Base-by-base conservation (phyloP, 2,329 filamentous ascomycete species). In the Fusarium brevicatenulatum region DNA sequence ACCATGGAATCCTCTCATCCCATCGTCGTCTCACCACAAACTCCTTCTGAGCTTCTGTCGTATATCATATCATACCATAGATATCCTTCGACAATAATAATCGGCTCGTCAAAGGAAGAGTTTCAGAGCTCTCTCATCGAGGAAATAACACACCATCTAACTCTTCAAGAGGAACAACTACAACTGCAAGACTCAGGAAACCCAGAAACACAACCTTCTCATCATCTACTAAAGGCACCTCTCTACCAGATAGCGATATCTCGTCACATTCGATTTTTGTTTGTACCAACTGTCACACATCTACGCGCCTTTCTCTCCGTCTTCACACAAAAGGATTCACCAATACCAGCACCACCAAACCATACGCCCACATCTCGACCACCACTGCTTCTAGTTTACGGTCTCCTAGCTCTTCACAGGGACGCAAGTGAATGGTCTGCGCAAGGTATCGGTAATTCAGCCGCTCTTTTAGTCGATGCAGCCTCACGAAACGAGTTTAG, bases 261-360 rank as follows among this genome's bases (percentile, higher is more conserved):
- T 12, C 88, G 90, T 36, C 90, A 91, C 76, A 87, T 97, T 70
- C 89, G 89, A 61, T 81, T 95, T 13, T 83, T 89, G 40, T 98
- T 97, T 82, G 88, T 90, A 61, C 90, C 93, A 0, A 94, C 92
- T 5, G 87, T 96, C 60, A 90, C 92, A 28, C 91, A 91, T 80
- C 88, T 97, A 11, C 91, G 94, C 60, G 93, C 93, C 40, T 93
- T 92, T 77, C 86, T 98, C 23, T 86, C 92, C 46, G 86, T 89
- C 57, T 87, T 89, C 66, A 82, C 82, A 23, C 71, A 80, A 5
- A 71, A 75, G 2, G 79, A 83, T 62, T 83, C 84, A 13, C 80
- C 74, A 21, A 75, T 84, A 1, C 68, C 81, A 0, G 65, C 82
- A 5, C 86, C 86, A 5, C 83, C 84, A 18, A 69, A 70, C 21